A percentile compares a stretch with the other conserved stretches of the same genome.
Evolutionary conservation across 2,329 filamentous ascomycete species (phyloP).

Genomic region (Fusarium avenaceum): DNA sequence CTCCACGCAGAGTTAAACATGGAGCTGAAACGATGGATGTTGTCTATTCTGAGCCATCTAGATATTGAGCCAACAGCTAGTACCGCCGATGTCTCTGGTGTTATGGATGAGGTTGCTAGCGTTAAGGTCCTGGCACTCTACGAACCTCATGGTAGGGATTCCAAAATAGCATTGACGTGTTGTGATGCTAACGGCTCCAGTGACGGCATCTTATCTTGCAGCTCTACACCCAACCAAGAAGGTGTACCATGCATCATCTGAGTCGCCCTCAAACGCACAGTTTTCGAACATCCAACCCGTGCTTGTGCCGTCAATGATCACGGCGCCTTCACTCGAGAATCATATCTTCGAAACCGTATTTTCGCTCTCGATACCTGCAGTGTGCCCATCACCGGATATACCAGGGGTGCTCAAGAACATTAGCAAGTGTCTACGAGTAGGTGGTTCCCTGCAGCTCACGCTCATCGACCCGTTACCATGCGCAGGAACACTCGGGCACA

Average conservation of each 20-base stretch:
- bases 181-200: constrained; percentile 49
- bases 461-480: constrained; percentile 74
- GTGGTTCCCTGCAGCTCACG: constrained; percentile 69
- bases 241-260: constrained; percentile 62
- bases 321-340: constrained; percentile 56
- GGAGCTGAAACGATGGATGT: constrained; percentile 71
- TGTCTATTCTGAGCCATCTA: constrained; percentile 67
- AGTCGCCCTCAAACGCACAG: constrained; percentile 55
- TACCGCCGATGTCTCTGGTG: constrained; percentile 19
- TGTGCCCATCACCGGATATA: constrained; percentile 69
- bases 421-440: constrained; percentile 66
- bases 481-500: constrained; percentile 67
- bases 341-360: constrained; percentile 64
- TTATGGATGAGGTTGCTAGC: not conserved
- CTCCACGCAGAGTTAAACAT: constrained; percentile 57
- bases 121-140: constrained; percentile 63
- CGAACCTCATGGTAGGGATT: constrained; percentile 61
- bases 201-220: constrained; percentile 64
- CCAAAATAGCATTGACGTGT: fast-evolving
- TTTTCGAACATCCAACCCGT: constrained; percentile 59
- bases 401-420: constrained; percentile 69
- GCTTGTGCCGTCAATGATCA: constrained; percentile 55
- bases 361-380: constrained; percentile 67
- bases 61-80: constrained; percentile 51
- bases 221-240: constrained; percentile 57